Evolutionary conservation across 2,329 filamentous ascomycete genomes (phyloP).

Genomic region (Fusarium albidum): DNA sequence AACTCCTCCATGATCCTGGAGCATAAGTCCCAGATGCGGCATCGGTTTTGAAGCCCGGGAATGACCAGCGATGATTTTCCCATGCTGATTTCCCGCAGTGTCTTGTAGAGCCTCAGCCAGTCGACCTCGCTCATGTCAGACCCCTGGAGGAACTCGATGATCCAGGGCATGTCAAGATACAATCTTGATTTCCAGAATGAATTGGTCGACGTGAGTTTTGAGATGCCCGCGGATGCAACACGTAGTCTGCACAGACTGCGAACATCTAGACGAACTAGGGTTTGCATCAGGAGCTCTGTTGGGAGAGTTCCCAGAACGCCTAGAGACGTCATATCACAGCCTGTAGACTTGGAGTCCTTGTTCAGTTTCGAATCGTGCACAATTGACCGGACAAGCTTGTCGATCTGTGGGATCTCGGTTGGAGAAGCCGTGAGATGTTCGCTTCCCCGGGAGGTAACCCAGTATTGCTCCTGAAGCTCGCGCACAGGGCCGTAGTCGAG

Average conservation of each 20-base stretch:
- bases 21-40: neutral
- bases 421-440: conserved; percentile 10
- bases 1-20: neutral
- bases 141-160: neutral
- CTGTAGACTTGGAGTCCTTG: neutral
- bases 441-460: neutral
- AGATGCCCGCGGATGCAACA: neutral
- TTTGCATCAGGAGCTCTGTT: neutral
- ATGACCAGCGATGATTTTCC: neutral
- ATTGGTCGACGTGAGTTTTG: neutral
- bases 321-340: too few species aligned
- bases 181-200: neutral
- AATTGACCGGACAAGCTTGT: neutral
- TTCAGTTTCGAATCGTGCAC: neutral
- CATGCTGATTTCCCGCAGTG: neutral
- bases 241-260: neutral
- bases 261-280: neutral
- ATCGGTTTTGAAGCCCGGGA: neutral
- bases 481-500: conserved; percentile 7
- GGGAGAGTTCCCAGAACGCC: neutral
- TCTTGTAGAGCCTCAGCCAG: neutral
- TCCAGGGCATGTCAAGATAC: neutral
- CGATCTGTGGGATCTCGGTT: neutral
- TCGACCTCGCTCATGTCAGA: neutral
- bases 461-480: conserved; percentile 3